phyloP scores from a whole-genome alignment of 116 monocot genomes.

The Cymodocea nodosa region DNA sequence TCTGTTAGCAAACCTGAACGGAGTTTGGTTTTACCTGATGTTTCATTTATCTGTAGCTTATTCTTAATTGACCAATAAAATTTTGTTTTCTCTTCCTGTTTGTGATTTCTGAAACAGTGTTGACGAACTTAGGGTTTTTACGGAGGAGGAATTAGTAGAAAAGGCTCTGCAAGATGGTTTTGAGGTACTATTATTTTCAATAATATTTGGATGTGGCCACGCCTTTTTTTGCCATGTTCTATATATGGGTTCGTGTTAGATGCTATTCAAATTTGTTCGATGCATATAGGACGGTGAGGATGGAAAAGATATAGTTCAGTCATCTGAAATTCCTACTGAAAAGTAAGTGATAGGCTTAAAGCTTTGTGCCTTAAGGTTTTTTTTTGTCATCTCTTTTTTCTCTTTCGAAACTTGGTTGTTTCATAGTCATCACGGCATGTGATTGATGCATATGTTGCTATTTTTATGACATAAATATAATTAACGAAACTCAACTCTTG shows the following conservation, averaged over 20 bases:
- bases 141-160: slow-evolving; percentile 86
- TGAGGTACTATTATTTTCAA: slow-evolving; percentile 21
- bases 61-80: too few relatives aligned
- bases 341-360: neutral
- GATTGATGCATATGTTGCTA: too few relatives aligned
- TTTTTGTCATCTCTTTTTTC: neutral
- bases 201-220: neutral
- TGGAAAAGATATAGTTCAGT: neutral
- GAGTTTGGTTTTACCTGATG: too few relatives aligned
- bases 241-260: neutral
- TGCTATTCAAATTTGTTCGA: neutral
- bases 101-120: slow-evolving; percentile 27
- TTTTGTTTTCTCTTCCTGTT: neutral
- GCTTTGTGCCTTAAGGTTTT: too few relatives aligned
- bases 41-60: too few relatives aligned
- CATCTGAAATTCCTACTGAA: neutral
- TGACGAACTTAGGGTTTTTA: slow-evolving; percentile 64
- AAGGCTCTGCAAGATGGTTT: slow-evolving; percentile 50
- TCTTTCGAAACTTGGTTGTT: neutral
- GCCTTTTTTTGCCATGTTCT: neutral
- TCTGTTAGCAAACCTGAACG: too few relatives aligned
- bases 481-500: neutral
- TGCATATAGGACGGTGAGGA: neutral
- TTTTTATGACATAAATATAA: too few relatives aligned
- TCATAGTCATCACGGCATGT: too few relatives aligned